Conservation (phyloP, 2,329 filamentous ascomycete genomes). For the Dactylellina leptospora region DNA sequence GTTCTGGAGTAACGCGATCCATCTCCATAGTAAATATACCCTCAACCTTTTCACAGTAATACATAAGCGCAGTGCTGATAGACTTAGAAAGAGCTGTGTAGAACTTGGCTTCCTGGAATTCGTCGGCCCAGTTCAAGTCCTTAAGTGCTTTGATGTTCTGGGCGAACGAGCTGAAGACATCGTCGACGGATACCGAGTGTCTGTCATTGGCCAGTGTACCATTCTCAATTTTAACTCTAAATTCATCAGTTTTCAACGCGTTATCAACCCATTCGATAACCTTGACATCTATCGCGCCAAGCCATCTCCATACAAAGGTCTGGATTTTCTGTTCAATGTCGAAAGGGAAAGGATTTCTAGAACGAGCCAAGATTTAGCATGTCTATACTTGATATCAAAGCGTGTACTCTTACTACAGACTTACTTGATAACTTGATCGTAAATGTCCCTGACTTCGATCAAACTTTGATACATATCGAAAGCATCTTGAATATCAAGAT, state of each 20-base stretch:
- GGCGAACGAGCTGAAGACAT: constrained; percentile 93
- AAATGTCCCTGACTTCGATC: constrained; percentile 82
- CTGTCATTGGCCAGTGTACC: constrained; percentile 62
- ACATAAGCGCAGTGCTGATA: constrained; percentile 80
- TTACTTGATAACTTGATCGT: constrained; percentile 68
- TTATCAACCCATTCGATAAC: constrained; percentile 86
- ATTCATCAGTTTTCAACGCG: constrained; percentile 88
- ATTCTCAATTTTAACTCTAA: constrained; percentile 75
- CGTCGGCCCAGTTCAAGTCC: constrained; percentile 88
- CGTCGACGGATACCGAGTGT: constrained; percentile 91
- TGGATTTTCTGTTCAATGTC: constrained; percentile 85
- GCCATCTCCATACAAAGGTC: constrained; percentile 96
- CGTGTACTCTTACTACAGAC: background rate
- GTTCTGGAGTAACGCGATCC: constrained; percentile 88
- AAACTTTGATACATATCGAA: constrained; percentile 93
- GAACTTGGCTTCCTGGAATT: constrained; percentile 92
- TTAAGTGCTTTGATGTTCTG: constrained; percentile 88
- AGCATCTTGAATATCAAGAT: constrained; percentile 87
- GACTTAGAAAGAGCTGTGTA: constrained; percentile 92
- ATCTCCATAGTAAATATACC: constrained; percentile 87
- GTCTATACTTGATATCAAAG: no score
- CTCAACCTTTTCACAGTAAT: constrained; percentile 91
- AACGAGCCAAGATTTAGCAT: no score
- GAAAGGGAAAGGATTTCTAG: constrained; percentile 77
- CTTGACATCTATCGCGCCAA: constrained; percentile 79